Percentiles rank a stretch among this genome's conserved stretches.
Conservation (phyloP, 1,284 basidiomycete genomes). For the Boletus sp. region DNA sequence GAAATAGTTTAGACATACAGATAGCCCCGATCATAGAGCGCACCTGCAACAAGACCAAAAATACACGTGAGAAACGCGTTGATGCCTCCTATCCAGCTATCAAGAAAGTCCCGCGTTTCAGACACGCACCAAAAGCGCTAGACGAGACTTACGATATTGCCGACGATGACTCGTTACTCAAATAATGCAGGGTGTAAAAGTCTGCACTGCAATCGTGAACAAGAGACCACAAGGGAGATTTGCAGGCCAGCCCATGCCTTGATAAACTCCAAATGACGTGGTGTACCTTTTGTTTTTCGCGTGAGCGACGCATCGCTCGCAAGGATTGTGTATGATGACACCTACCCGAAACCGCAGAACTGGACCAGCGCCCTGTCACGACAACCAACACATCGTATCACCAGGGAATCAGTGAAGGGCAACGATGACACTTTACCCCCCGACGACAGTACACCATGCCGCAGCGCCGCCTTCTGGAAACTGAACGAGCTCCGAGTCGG, state of each 20-base stretch:
- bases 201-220: constrained; percentile 21
- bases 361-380: constrained; percentile 21
- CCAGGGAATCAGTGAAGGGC: background rate
- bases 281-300: constrained; percentile 20
- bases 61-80: constrained; percentile 19
- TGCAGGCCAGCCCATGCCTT: constrained; percentile 21
- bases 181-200: constrained; percentile 30
- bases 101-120: background rate
- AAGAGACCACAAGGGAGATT: background rate
- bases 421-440: constrained; percentile 16
- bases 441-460: constrained; percentile 28
- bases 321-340: background rate
- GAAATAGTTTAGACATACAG: constrained; percentile 22
- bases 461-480: constrained; percentile 30
- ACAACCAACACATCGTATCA: background rate
- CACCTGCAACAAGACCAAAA: constrained; percentile 17
- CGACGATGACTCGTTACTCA: constrained; percentile 29
- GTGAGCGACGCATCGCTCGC: too few species aligned
- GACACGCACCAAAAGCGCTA: background rate
- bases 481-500: background rate
- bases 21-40: constrained; percentile 30
- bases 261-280: constrained; percentile 29
- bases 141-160: constrained; percentile 28
- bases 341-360: constrained; percentile 28
- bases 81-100: constrained; percentile 32